Evolutionary conservation across 2,329 filamentous ascomycete species (phyloP), one percentile per base, ranked within the genome.

Genomic region (Amauroascus verrucosus): DNA sequence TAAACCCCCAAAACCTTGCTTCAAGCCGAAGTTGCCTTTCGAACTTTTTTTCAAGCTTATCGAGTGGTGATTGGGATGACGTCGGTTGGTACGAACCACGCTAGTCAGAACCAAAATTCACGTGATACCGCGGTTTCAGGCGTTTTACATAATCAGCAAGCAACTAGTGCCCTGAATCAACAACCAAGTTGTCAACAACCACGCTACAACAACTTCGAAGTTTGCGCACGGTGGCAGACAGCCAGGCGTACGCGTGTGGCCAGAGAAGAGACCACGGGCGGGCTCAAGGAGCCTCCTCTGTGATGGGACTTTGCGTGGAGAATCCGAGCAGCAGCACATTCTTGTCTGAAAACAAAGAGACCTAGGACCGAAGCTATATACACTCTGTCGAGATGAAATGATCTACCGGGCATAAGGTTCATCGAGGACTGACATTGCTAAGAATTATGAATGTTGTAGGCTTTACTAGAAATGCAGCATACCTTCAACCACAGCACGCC

Each of bases 51-150:
- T 24, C 33, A 24, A 33, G 32, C 11, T 30, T 33, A n/a, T n/a
- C n/a, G n/a, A n/a, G n/a, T n/a, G 50, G 1, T 9, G 24, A 52
- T n/a, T n/a, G 43, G n/a, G 26, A 53, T 53, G 51, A 53, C 51
- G 51, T 53, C 51, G 51, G 22, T n/a, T 30, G 30, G 18, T 8
- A 26, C 48, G 9, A 40, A 18, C 11, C n/a, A 7, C n/a, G 35
- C 37, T 50, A 43, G 24, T n/a, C 37, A 9, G 9, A 32, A 43
- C 18, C 22, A 7, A 8, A 20, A 2, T 8, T 50, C 48, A 50
- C 26, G 38, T 50, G 48, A 33, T 3, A 2, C 22, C 16, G 18
- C 13, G 4, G 26, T 4, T 30, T 30, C 9, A 9, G 4, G 26
- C 26, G n/a, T n/a, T n/a, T n/a, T n/a, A n/a, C n/a, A n/a, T n/a